These are phyloP conservation scores for Pilatotrama ljubarskyi DNA, from an alignment of 768 basidiomycete genomes.

Conservation along the genomic window DNA sequence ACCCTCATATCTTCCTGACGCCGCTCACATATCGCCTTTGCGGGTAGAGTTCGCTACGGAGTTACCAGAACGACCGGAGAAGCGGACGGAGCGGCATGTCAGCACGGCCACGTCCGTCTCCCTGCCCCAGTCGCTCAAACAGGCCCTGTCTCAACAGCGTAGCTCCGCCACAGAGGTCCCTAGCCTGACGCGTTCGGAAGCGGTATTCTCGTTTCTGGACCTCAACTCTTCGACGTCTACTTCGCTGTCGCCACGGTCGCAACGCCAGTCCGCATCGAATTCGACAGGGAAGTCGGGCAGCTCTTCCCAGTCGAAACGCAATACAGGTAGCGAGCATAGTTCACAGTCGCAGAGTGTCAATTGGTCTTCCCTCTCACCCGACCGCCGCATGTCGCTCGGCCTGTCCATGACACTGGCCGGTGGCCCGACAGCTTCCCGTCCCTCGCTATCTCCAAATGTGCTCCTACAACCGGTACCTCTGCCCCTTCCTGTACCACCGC, in stretches of 20 bases:
- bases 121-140: conserved; percentile 26
- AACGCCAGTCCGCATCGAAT: conserved; percentile 21
- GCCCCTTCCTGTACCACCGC: conserved; percentile 17
- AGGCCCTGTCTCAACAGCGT: conserved; percentile 22
- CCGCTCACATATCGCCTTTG: conserved; percentile 22
- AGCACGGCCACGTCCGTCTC: conserved; percentile 24
- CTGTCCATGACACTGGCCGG: conserved; percentile 30
- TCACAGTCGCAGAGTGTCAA: conserved; percentile 8
- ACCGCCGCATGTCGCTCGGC: conserved; percentile 28
- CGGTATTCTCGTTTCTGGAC: conserved; percentile 31
- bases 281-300: conserved; percentile 23
- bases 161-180: not conserved
- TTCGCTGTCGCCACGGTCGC: conserved; percentile 25
- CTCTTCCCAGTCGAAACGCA: conserved; percentile 25
- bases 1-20: conserved; percentile 13
- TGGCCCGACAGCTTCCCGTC: conserved; percentile 27
- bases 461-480: conserved; percentile 28
- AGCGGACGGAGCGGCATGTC: conserved; percentile 17
- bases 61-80: conserved; percentile 16
- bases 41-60: conserved; percentile 30
- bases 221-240: conserved; percentile 27
- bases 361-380: conserved; percentile 20
- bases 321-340: conserved; percentile 19
- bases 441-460: conserved; percentile 26
- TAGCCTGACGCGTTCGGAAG: conserved; percentile 11